These are phyloP conservation scores for Arabidopsis suecica DNA, from an alignment of 345 rosid species.

Conservation along the genomic window DNA sequence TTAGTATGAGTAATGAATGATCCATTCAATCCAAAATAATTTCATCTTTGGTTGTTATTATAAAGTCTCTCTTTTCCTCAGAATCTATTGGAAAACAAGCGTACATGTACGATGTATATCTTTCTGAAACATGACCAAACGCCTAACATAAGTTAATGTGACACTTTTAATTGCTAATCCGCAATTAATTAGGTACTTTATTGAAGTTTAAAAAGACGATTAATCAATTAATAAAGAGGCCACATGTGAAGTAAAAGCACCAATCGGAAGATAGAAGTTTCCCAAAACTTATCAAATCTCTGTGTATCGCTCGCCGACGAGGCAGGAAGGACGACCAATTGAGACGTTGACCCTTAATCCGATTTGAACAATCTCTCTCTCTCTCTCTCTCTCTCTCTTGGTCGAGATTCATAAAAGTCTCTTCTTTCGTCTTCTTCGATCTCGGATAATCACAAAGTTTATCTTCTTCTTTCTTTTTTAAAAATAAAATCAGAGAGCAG, in stretches of 20 bases:
- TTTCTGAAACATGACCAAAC: neutral
- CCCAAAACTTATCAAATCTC: neutral
- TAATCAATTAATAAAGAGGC: neutral
- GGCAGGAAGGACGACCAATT: constrained; percentile 42
- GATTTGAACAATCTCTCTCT: constrained; percentile 28
- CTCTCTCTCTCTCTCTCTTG: neutral
- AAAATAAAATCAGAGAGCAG: constrained; percentile 4
- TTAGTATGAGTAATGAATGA: neutral
- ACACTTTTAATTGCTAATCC: neutral
- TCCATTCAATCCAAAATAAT: constrained; percentile 2
- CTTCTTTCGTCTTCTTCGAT: constrained; percentile 28
- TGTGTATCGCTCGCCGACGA: constrained; percentile 43
- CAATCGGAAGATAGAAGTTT: constrained; percentile 29
- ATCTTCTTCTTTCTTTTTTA: neutral
- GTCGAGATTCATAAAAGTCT: neutral
- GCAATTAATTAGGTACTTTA: constrained; percentile 2
- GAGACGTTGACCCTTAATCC: constrained; percentile 45
- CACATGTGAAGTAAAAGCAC: constrained; percentile 28
- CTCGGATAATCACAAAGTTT: neutral
- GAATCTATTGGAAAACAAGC: neutral
- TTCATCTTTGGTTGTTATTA: neutral
- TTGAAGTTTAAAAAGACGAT: neutral
- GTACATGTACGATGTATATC: neutral
- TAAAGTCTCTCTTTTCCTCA: neutral
- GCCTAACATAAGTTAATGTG: neutral